A percentile compares a stretch with the other conserved stretches of the same genome.
Evolutionary conservation across 2,329 filamentous ascomycete species (phyloP).

Genomic region (Monilinia fructicola): DNA sequence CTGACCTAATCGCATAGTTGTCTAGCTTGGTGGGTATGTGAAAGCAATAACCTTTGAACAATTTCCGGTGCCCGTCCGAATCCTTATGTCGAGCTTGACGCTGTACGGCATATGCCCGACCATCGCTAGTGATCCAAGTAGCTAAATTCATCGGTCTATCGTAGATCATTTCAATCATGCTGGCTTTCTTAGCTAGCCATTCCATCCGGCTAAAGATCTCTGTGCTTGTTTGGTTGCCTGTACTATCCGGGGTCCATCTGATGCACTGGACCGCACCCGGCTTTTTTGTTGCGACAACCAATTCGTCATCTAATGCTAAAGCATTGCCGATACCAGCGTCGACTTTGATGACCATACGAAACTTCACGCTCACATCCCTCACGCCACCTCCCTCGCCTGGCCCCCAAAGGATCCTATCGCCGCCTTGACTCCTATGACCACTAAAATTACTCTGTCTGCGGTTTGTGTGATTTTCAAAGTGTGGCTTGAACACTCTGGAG

Average conservation of each 20-base stretch:
- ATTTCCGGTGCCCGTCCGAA: slow-evolving; percentile 50
- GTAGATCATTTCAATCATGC: slow-evolving; percentile 81
- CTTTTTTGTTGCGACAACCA: slow-evolving; percentile 87
- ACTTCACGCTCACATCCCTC: slow-evolving; percentile 83
- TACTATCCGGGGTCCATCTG: slow-evolving; percentile 82
- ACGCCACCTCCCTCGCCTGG: slow-evolving; percentile 81
- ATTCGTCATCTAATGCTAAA: slow-evolving; percentile 85
- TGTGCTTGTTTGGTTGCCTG: slow-evolving; percentile 82
- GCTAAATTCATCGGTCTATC: slow-evolving; percentile 95
- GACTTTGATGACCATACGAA: slow-evolving; percentile 97
- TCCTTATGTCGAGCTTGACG: slow-evolving; percentile 53
- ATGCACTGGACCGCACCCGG: slow-evolving; percentile 97
- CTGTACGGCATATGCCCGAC: slow-evolving; percentile 88
- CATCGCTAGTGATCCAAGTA: slow-evolving; percentile 88
- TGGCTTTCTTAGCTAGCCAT: slow-evolving; percentile 77
- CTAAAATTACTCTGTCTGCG: slow-evolving; percentile 61
- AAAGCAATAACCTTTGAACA: slow-evolving; percentile 91
- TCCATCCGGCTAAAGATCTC: slow-evolving; percentile 85
- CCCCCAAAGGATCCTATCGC: slow-evolving; percentile 67
- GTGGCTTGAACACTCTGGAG: slow-evolving; percentile 79
- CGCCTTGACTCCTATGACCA: slow-evolving; percentile 47
- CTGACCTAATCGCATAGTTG: slow-evolving; percentile 67
- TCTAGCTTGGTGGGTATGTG: slow-evolving; percentile 65
- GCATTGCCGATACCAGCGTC: slow-evolving; percentile 91
- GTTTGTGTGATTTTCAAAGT: slow-evolving; percentile 68